Conservation (phyloP, 441 rosid genomes). For the Pelargonium cotyledonis region DNA sequence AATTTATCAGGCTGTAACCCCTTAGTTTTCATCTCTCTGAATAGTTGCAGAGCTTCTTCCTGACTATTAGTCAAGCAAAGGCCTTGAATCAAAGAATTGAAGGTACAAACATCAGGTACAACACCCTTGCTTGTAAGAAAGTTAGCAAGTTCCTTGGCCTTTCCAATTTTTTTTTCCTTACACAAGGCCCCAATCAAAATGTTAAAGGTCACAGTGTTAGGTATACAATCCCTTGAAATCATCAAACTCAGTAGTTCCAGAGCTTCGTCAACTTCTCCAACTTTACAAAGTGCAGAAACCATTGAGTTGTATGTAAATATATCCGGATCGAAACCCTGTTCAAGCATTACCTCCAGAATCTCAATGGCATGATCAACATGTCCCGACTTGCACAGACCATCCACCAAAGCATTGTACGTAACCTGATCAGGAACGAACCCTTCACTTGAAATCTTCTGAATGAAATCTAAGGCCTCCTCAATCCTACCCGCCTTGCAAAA, state of each 20-base stretch:
- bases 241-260: conserved; percentile 68
- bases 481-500: conserved; percentile 70
- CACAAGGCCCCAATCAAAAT: conserved; percentile 72
- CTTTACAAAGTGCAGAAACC: conserved; percentile 77
- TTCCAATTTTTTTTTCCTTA: conserved; percentile 77
- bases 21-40: conserved; percentile 68
- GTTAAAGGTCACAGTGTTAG: conserved; percentile 75
- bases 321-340: conserved; percentile 78
- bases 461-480: conserved; percentile 59
- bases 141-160: conserved; percentile 63
- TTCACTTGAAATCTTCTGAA: conserved; percentile 53
- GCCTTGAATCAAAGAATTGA: conserved; percentile 81
- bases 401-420: conserved; percentile 71
- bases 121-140: conserved; percentile 69
- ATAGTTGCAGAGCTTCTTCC: conserved; percentile 52
- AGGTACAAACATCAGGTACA: conserved; percentile 61
- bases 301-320: conserved; percentile 67
- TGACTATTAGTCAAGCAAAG: conserved; percentile 58
- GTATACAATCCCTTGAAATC: conserved; percentile 78
- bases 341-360: conserved; percentile 83
- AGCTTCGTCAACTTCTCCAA: conserved; percentile 72
- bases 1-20: conserved; percentile 83
- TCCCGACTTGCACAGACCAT: conserved; percentile 71
- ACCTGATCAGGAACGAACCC: conserved; percentile 74
- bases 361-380: conserved; percentile 76